A percentile compares a stretch with the other conserved stretches of the same genome.
phyloP scores from a whole-genome alignment of 2,329 filamentous ascomycete genomes.

The Aspergillus ruber region DNA sequence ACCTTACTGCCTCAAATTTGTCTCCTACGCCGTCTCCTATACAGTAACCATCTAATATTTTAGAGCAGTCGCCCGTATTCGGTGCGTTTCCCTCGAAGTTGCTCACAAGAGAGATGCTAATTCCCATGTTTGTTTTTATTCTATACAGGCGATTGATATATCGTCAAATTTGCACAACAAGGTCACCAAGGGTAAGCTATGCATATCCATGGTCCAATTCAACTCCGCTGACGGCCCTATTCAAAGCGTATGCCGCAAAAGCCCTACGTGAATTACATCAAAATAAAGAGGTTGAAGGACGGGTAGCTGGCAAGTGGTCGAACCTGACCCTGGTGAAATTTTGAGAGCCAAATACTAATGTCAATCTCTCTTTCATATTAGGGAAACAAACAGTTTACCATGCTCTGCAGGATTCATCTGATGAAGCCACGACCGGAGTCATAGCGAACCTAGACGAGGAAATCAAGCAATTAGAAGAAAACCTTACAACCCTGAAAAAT shows the following conservation, averaged over 20 bases:
- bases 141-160: constrained; percentile 48
- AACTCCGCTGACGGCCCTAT: neutral
- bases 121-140: neutral
- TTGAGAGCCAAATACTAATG: neutral
- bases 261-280: constrained; percentile 58
- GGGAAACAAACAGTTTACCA: constrained; percentile 61
- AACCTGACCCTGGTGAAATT: neutral
- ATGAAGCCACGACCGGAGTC: constrained; percentile 43
- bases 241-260: constrained; percentile 51
- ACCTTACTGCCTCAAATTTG: neutral
- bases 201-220: constrained; percentile 3
- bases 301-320: constrained; percentile 42
- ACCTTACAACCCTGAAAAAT: constrained; percentile 39
- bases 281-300: constrained; percentile 52
- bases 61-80: constrained; percentile 47
- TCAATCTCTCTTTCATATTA: constrained; percentile 17
- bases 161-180: constrained; percentile 57
- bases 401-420: constrained; percentile 45
- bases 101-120: neutral
- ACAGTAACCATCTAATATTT: constrained; percentile 5
- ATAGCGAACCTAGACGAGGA: constrained; percentile 46
- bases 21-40: neutral
- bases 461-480: constrained; percentile 41
- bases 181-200: constrained; percentile 48
- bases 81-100: constrained; percentile 24